phyloP scores from a whole-genome alignment of 306 rosid genomes.

The Adenanthera pavonina region DNA sequence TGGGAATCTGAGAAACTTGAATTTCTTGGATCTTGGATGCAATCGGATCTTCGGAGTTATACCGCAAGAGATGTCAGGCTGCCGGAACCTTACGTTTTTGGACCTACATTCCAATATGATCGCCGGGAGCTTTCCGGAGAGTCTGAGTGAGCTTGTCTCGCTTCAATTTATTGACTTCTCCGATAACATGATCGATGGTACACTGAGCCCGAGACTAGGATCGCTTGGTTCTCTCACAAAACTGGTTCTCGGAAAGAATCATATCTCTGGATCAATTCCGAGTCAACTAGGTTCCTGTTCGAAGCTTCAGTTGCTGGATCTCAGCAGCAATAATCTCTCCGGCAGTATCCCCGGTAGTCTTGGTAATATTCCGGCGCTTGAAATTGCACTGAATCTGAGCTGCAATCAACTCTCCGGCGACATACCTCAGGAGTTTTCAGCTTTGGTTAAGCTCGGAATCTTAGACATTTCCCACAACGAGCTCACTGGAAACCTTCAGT shows the following conservation, averaged over 20 bases:
- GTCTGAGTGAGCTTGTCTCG: constrained; percentile 41
- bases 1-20: constrained; percentile 53
- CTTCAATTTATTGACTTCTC: constrained; percentile 66
- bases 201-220: constrained; percentile 51
- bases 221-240: constrained; percentile 61
- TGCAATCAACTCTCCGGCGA: constrained; percentile 54
- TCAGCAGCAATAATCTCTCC: constrained; percentile 52
- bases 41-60: constrained; percentile 49
- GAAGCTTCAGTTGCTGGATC: constrained; percentile 60
- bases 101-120: constrained; percentile 66
- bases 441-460: constrained; percentile 61
- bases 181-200: constrained; percentile 57
- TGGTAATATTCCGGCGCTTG: constrained; percentile 64
- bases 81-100: constrained; percentile 63
- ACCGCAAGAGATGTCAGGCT: constrained; percentile 58
- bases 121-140: constrained; percentile 53
- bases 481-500: constrained; percentile 60
- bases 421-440: constrained; percentile 56
- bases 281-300: constrained; percentile 51
- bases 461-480: constrained; percentile 65
- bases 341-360: constrained; percentile 52
- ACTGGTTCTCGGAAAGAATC: constrained; percentile 53
- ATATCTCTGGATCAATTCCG: constrained; percentile 55
- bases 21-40: constrained; percentile 58
- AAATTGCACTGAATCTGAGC: constrained; percentile 71